Percentiles rank a stretch among this genome's conserved stretches.
Evolutionary conservation across 169 alveolate species (phyloP).

Genomic region (Eimeria acervulina): DNA sequence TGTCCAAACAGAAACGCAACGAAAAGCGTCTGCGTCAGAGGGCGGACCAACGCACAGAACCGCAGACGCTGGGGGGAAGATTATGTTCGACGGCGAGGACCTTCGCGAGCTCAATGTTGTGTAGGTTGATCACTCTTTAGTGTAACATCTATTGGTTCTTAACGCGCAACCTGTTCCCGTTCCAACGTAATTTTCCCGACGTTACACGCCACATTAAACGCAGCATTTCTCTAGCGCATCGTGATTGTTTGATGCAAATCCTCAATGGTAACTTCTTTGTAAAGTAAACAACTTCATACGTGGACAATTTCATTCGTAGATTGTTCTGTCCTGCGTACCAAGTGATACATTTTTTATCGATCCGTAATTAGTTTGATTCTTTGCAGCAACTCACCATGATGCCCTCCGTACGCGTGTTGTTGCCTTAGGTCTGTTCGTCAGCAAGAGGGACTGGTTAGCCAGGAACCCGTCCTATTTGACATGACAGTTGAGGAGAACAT

Average conservation of each 20-base stretch:
- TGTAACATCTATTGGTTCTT: neutral
- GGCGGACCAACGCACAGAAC: neutral
- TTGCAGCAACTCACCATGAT: neutral
- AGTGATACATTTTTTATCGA: neutral
- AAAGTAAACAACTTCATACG: neutral
- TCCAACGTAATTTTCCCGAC: neutral
- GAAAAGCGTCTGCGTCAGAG: neutral
- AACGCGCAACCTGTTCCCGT: neutral
- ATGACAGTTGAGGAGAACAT: conserved; percentile 91
- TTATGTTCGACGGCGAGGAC: conserved; percentile 58
- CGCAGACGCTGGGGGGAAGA: neutral
- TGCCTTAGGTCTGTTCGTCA: conserved; percentile 87
- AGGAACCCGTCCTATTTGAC: conserved; percentile 84
- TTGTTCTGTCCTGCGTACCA: neutral
- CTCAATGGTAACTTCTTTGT: neutral
- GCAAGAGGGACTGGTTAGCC: conserved; percentile 91
- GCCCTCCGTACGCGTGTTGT: neutral
- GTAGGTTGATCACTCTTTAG: neutral
- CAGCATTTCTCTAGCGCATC: neutral
- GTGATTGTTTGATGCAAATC: neutral
- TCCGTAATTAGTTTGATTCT: neutral
- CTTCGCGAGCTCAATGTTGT: conserved; percentile 51
- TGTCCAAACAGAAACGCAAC: neutral
- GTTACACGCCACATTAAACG: neutral
- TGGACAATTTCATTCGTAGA: neutral